A percentile compares a stretch with the other conserved stretches of the same genome.
Conservation (phyloP, 345 rosid genomes). For the Brassica cretica region DNA sequence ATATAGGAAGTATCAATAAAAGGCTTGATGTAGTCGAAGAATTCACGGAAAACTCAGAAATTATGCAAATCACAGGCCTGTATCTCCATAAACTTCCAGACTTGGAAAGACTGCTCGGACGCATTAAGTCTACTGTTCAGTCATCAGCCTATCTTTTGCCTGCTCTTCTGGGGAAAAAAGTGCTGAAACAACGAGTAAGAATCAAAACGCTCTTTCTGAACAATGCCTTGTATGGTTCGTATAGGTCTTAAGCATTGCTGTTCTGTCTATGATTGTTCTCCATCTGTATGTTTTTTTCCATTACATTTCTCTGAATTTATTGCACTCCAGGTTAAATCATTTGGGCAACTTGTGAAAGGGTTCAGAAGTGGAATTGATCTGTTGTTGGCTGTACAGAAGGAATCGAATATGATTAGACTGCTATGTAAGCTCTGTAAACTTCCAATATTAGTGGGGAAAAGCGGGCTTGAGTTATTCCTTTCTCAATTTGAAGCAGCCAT, state of each 20-base stretch:
- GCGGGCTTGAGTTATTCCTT: slow-evolving; percentile 65
- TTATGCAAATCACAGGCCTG: slow-evolving; percentile 51
- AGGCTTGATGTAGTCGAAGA: slow-evolving; percentile 74
- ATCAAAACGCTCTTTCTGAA: not conserved
- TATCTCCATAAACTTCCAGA: slow-evolving; percentile 79
- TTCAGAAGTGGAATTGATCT: slow-evolving; percentile 73
- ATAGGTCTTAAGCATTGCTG: not conserved
- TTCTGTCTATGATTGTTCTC: not conserved
- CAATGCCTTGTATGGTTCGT: slow-evolving; percentile 11
- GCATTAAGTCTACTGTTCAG: slow-evolving; percentile 66
- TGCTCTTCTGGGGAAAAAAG: slow-evolving; percentile 72
- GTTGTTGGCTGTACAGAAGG: slow-evolving; percentile 57
- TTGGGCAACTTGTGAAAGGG: slow-evolving; percentile 85
- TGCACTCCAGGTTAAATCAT: slow-evolving; percentile 68
- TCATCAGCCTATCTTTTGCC: slow-evolving; percentile 61
- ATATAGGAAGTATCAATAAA: slow-evolving; percentile 64
- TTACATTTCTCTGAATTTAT: slow-evolving; percentile 12
- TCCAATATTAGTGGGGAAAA: slow-evolving; percentile 55
- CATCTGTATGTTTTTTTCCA: slow-evolving; percentile 6
- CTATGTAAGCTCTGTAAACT: slow-evolving; percentile 56
- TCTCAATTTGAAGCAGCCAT: slow-evolving; percentile 87
- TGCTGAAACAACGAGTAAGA: slow-evolving; percentile 71
- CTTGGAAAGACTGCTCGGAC: slow-evolving; percentile 83
- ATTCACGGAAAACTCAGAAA: slow-evolving; percentile 55
- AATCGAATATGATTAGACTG: slow-evolving; percentile 43